Conservation (phyloP, 306 rosid species). For the Chamaecrista fasciculata region DNA sequence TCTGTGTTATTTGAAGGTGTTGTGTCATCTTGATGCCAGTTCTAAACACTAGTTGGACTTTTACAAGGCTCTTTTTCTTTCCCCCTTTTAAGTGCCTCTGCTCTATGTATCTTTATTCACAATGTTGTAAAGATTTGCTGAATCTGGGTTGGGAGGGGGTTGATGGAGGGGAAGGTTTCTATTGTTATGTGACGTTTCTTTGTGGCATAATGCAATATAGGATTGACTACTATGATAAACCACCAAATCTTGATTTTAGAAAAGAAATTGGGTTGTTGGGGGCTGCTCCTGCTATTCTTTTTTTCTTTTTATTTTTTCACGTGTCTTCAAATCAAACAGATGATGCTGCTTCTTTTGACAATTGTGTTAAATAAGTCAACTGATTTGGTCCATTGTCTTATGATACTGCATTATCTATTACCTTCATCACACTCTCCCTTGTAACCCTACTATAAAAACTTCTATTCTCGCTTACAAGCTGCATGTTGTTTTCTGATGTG, state of each 20-base stretch:
- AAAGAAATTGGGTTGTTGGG: too few relatives aligned
- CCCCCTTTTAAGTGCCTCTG: not conserved
- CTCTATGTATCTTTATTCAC: not conserved
- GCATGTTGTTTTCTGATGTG: not conserved
- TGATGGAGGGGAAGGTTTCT: not conserved
- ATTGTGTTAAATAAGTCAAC: not conserved
- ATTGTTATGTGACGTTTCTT: not conserved
- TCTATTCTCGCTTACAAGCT: conserved; percentile 1
- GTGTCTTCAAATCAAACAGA: not conserved
- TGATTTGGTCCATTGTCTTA: too few relatives aligned
- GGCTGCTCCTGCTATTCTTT: too few relatives aligned
- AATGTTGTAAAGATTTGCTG: not conserved
- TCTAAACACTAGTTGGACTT: not conserved
- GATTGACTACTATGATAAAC: not conserved
- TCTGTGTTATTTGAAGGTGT: not conserved
- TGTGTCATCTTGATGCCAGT: not conserved
- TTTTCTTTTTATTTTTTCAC: too few relatives aligned
- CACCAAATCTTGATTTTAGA: not conserved
- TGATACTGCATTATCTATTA: not conserved
- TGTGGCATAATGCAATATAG: not conserved
- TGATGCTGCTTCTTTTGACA: not conserved
- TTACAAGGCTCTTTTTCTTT: not conserved
- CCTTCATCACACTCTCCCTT: too few relatives aligned
- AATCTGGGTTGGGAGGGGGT: not conserved
- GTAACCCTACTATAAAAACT: too few relatives aligned